A percentile compares a stretch with the other conserved stretches of the same genome.
These are phyloP conservation scores for Penicillium sp. DNA, from an alignment of 2,329 filamentous ascomycete species.

Conservation along the genomic window DNA sequence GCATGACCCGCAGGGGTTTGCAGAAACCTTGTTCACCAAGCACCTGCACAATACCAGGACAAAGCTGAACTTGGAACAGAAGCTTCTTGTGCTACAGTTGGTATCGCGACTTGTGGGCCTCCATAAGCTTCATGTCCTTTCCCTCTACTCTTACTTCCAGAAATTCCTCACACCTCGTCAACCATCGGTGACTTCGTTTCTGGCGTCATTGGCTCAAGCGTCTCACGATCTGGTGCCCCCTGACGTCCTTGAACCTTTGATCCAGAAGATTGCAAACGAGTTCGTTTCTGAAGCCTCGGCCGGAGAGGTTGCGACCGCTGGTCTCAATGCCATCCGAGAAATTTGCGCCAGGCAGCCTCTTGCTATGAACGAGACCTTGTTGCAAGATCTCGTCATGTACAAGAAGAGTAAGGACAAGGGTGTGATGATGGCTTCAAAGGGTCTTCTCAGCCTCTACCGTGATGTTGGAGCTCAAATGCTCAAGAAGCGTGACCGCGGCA, in stretches of 20 bases:
- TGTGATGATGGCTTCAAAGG: conserved; percentile 97
- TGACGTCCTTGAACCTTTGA: conserved; percentile 80
- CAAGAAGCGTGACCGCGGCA: conserved; percentile 83
- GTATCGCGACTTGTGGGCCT: conserved; percentile 86
- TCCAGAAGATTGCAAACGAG: conserved; percentile 96
- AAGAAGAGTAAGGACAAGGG: conserved; percentile 97
- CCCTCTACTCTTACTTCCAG: conserved; percentile 93
- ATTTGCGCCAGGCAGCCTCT: conserved; percentile 87
- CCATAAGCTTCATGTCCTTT: conserved; percentile 83
- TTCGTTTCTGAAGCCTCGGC: conserved; percentile 95
- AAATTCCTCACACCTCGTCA: conserved; percentile 86
- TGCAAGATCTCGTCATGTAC: conserved; percentile 94
- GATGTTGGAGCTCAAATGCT: conserved; percentile 87
- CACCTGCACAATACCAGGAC: conserved; percentile 83
- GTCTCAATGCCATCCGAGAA: conserved; percentile 89
- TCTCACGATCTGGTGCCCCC: conserved; percentile 88
- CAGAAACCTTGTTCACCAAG: conserved; percentile 81
- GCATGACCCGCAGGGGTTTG: conserved; percentile 90
- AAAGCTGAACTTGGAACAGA: conserved; percentile 80
- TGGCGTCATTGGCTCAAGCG: conserved; percentile 86
- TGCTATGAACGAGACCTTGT: conserved; percentile 92
- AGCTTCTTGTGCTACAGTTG: conserved; percentile 80
- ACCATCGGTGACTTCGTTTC: conserved; percentile 82
- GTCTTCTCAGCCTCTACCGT: conserved; percentile 80
- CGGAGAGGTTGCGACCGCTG: conserved; percentile 82